These are phyloP conservation scores for Ochetophila trinervis DNA, from an alignment of 306 rosid genomes.

Conservation along the genomic window DNA sequence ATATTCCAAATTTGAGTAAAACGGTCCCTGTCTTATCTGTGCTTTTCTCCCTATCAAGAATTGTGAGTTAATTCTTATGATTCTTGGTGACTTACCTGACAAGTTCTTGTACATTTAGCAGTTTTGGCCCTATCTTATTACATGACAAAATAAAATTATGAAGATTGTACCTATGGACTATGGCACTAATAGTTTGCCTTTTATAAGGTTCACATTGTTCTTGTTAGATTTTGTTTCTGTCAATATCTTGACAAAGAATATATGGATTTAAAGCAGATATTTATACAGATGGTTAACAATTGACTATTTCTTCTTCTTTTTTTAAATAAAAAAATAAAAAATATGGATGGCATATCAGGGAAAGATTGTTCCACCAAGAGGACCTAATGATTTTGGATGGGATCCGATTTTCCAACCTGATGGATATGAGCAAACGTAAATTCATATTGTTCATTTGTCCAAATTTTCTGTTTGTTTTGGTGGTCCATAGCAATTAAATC, in stretches of 20 bases:
- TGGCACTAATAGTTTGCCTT: not conserved
- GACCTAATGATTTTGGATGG: constrained; percentile 95
- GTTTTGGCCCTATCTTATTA: not conserved
- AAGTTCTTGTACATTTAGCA: not conserved
- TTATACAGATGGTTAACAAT: constrained; percentile 11
- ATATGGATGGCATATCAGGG: constrained; percentile 44
- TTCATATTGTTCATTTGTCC: constrained; percentile 1
- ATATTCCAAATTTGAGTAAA: not conserved
- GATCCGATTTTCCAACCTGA: constrained; percentile 92
- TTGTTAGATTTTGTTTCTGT: not conserved
- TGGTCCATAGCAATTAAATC: constrained; percentile 13
- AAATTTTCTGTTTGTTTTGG: constrained; percentile 11
- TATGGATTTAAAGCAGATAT: not conserved
- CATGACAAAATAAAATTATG: not conserved
- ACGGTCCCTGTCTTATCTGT: not conserved
- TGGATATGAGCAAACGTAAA: constrained; percentile 78
- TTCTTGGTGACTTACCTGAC: constrained; percentile 5
- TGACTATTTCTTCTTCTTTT: constrained; percentile 2
- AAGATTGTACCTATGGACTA: not conserved
- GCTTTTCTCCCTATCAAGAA: not conserved
- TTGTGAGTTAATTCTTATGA: not conserved
- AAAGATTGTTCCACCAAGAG: constrained; percentile 80
- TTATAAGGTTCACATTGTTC: not conserved
- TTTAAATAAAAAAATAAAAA: too few relatives aligned
- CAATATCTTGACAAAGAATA: not conserved